Conservation (phyloP, 2,329 filamentous ascomycete genomes). For the Exophiala phaeomuriformis region DNA sequence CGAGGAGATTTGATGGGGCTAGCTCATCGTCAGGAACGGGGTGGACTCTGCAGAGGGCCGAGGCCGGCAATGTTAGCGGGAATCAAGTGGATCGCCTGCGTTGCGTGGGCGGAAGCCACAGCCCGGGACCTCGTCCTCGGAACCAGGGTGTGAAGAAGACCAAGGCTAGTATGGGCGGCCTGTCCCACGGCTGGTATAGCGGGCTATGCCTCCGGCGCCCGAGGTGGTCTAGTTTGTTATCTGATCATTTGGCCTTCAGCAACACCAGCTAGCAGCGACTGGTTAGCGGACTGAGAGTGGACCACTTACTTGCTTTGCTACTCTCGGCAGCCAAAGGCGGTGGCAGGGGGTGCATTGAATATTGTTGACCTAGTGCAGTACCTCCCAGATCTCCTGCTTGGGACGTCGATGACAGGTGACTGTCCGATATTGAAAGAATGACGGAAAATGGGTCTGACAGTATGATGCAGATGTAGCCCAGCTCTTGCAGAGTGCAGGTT, state of each 20-base stretch:
- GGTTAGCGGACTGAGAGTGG: no score
- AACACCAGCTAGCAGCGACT: not conserved
- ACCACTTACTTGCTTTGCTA: not conserved
- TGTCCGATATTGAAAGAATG: not conserved
- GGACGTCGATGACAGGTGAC: constrained; percentile 4
- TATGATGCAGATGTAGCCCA: not conserved
- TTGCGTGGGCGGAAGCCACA: constrained; percentile 22
- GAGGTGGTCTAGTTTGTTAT: constrained; percentile 8
- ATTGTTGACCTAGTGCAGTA: not conserved
- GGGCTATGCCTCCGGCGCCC: constrained; percentile 13
- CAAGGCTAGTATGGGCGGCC: constrained; percentile 6
- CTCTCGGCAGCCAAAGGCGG: no score
- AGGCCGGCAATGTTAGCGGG: constrained; percentile 1
- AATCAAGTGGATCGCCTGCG: constrained; percentile 7
- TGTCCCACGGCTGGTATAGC: not conserved
- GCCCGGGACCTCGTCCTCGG: constrained; percentile 19
- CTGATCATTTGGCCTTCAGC: not conserved
- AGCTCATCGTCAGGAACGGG: constrained; percentile 18
- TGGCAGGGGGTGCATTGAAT: no score
- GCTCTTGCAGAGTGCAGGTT: no score
- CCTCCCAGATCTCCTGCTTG: not conserved
- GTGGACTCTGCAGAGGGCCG: constrained; percentile 9
- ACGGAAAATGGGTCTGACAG: not conserved
- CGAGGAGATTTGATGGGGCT: constrained; percentile 24
- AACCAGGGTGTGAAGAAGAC: constrained; percentile 13